Percentiles rank a stretch among this genome's conserved stretches.
Evolutionary conservation across 2,329 filamentous ascomycete species (phyloP).

Genomic region (Penicillium capsulatum): DNA sequence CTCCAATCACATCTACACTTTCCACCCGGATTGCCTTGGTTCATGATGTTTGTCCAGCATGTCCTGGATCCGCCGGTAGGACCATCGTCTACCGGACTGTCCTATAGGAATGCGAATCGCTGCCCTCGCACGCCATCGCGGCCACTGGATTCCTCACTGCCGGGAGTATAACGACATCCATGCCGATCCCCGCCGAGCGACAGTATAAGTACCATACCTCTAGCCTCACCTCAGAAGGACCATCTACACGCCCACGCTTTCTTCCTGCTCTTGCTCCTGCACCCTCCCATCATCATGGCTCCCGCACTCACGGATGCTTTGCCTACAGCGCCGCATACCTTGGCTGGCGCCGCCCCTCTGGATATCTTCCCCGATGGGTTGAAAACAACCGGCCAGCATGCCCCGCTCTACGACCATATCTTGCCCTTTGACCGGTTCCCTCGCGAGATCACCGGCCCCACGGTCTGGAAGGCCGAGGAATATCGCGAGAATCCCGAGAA

Average conservation of each 20-base stretch:
- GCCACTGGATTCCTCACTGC: conserved; percentile 25
- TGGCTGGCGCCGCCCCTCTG: conserved; percentile 37
- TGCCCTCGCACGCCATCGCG: conserved; percentile 29
- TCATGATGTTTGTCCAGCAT: not conserved
- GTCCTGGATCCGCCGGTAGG: not conserved
- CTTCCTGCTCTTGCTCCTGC: not conserved
- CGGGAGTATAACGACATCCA: conserved; percentile 5
- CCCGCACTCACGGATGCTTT: conserved; percentile 38
- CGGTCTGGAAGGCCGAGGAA: conserved; percentile 66
- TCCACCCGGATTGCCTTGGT: not conserved
- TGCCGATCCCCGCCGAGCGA: conserved; percentile 9
- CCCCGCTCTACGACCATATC: conserved; percentile 63
- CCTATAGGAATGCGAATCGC: conserved; percentile 15
- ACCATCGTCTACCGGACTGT: not conserved
- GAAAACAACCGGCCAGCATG: conserved; percentile 68
- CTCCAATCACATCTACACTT: conserved; percentile 5
- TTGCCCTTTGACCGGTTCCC: conserved; percentile 67
- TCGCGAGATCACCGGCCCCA: conserved; percentile 64
- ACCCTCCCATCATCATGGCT: conserved; percentile 28
- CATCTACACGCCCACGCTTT: not conserved
- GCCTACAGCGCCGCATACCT: conserved; percentile 38
- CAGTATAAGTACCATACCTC: conserved; percentile 14
- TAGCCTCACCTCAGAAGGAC: not conserved
- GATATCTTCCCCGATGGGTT: conserved; percentile 61
- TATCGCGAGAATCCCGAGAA: conserved; percentile 60